phyloP scores from a whole-genome alignment of 805 yeast genomes.

The Candida hungchunana region DNA sequence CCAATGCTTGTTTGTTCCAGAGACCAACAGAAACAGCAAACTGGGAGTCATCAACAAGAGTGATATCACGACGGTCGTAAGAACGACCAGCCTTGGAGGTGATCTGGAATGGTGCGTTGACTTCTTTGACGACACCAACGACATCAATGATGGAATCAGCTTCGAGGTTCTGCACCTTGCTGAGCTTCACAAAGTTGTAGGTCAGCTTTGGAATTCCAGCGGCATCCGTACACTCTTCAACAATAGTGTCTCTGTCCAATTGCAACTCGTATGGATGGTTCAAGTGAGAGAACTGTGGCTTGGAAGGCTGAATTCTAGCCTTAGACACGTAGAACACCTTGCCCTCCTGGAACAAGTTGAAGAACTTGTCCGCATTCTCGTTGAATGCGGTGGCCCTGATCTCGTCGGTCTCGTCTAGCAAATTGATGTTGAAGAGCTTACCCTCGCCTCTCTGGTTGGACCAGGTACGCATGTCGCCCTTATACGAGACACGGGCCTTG shows the following conservation, averaged over 20 bases:
- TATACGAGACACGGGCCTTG: slow-evolving; percentile 85
- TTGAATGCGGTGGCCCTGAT: slow-evolving; percentile 94
- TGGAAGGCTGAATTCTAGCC: slow-evolving; percentile 77
- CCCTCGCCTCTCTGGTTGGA: slow-evolving; percentile 85
- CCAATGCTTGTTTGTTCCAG: slow-evolving; percentile 86
- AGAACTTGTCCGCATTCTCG: slow-evolving; percentile 76
- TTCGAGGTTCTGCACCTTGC: slow-evolving; percentile 61
- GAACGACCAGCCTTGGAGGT: slow-evolving; percentile 89
- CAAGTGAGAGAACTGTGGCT: slow-evolving; percentile 79
- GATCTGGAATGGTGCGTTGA: slow-evolving; percentile 71
- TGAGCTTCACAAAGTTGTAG: slow-evolving; percentile 70
- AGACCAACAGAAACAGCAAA: slow-evolving; percentile 74
- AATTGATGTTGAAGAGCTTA: slow-evolving; percentile 79
- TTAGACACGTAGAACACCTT: slow-evolving; percentile 81
- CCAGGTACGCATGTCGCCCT: slow-evolving; percentile 86
- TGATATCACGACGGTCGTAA: slow-evolving; percentile 86
- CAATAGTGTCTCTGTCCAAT: slow-evolving; percentile 72
- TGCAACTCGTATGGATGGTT: slow-evolving; percentile 85
- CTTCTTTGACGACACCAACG: slow-evolving; percentile 77
- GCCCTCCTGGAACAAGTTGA: slow-evolving; percentile 78
- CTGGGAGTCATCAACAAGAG: slow-evolving; percentile 80
- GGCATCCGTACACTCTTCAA: slow-evolving; percentile 62
- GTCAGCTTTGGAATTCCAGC: slow-evolving; percentile 74
- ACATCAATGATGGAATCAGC: slow-evolving; percentile 77
- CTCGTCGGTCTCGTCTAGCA: slow-evolving; percentile 93